Evolutionary conservation across 208 protist species (phyloP).

Genomic region (Blechomonas ayalai): DNA sequence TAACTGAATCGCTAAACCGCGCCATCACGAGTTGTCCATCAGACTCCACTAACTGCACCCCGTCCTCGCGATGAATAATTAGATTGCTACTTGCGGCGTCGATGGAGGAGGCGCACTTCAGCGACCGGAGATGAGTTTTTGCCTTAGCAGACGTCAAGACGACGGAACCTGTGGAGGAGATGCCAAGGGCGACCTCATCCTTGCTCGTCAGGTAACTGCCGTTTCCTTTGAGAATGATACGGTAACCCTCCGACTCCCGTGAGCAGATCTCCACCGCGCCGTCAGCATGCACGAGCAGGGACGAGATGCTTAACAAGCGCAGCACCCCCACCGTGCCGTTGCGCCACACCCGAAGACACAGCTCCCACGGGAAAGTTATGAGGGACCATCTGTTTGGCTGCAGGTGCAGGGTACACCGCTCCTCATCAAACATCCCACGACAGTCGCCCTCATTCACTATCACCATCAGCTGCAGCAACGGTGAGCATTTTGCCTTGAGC

Average conservation of each 20-base stretch:
- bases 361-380: slow-evolving; percentile 2
- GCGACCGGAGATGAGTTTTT: no score
- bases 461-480: background rate
- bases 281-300: slow-evolving; percentile 25
- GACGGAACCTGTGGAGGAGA: no score
- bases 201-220: slow-evolving; percentile 33
- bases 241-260: slow-evolving; percentile 17
- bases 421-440: no score
- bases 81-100: no score
- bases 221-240: slow-evolving; percentile 28
- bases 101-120: no score
- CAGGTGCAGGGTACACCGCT: slow-evolving; percentile 3
- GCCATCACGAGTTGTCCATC: background rate
- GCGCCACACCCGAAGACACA: slow-evolving; percentile 33
- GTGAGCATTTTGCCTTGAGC: slow-evolving; percentile 3
- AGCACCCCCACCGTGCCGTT: slow-evolving; percentile 10
- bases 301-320: slow-evolving; percentile 11
- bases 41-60: no score
- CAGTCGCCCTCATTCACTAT: slow-evolving; percentile 1
- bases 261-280: slow-evolving; percentile 37
- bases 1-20: slow-evolving; percentile 5
- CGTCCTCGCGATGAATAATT: no score
- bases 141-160: no score
- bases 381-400: background rate
- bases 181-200: no score